Conservation (phyloP, 2,329 filamentous ascomycete genomes). For the Teratosphaeriaceae sp. region DNA sequence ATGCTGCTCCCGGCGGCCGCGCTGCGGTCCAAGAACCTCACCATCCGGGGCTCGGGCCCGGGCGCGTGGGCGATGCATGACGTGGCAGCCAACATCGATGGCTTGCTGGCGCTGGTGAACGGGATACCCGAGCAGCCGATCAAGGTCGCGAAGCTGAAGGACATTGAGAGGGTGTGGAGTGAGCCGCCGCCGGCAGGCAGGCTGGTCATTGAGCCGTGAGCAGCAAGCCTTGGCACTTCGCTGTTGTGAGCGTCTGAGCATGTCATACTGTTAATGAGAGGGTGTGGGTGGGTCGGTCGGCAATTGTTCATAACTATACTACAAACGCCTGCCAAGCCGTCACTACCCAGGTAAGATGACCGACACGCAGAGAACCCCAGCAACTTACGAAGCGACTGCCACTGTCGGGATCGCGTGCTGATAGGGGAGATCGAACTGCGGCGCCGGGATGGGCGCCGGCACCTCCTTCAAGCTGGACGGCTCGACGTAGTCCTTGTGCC, state of each 20-base stretch:
- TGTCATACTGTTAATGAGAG: background rate
- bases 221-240: background rate
- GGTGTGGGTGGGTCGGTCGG: too few relatives aligned
- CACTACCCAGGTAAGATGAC: background rate
- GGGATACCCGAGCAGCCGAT: slow-evolving; percentile 18
- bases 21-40: slow-evolving; percentile 45
- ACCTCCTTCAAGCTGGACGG: slow-evolving; percentile 32
- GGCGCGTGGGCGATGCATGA: slow-evolving; percentile 22
- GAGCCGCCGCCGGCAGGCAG: slow-evolving; percentile 13
- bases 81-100: slow-evolving; percentile 16
- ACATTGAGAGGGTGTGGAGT: slow-evolving; percentile 22
- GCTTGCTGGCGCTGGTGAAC: slow-evolving; percentile 15
- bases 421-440: slow-evolving; percentile 17
- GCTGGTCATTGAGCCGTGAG: slow-evolving; percentile 19
- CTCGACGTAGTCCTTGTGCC: slow-evolving; percentile 35
- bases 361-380: background rate
- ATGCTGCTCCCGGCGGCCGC: slow-evolving; percentile 37
- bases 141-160: slow-evolving; percentile 17
- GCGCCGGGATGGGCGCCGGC: slow-evolving; percentile 27
- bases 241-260: background rate
- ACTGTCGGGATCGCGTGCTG: slow-evolving; percentile 8
- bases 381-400: slow-evolving; percentile 5
- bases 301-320: too few relatives aligned
- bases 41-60: slow-evolving; percentile 27
- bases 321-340: background rate